phyloP scores from a whole-genome alignment of 169 alveolate species.

The Plasmodium vinckei region DNA sequence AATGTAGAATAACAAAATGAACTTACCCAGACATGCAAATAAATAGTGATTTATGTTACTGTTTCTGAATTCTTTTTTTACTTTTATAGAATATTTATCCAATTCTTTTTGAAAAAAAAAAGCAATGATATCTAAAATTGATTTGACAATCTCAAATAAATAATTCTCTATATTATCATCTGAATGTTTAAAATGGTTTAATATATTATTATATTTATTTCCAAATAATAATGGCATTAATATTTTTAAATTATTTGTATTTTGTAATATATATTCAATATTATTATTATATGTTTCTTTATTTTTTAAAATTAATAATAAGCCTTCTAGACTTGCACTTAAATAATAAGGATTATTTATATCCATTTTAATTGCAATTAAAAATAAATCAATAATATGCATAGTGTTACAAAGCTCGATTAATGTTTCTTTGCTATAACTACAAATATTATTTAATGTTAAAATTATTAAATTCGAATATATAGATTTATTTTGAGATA shows the following conservation, averaged over 20 bases:
- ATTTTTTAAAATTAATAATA: constrained; percentile 54
- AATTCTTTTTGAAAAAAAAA: constrained; percentile 40
- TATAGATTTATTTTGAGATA: constrained; percentile 25
- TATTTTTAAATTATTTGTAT: constrained; percentile 66
- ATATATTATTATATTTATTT: constrained; percentile 65
- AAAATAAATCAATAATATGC: constrained; percentile 41
- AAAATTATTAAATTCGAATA: constrained; percentile 29
- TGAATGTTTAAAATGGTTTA: background rate
- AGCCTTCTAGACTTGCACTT: constrained; percentile 58
- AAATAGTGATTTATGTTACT: constrained; percentile 50
- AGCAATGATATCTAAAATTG: constrained; percentile 26
- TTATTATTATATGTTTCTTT: constrained; percentile 58
- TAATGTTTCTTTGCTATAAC: constrained; percentile 9
- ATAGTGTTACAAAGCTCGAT: constrained; percentile 57
- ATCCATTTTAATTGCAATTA: constrained; percentile 67
- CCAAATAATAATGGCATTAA: constrained; percentile 69
- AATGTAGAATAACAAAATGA: background rate
- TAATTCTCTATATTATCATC: constrained; percentile 18
- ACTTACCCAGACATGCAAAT: constrained; percentile 67
- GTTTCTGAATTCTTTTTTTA: constrained; percentile 47
- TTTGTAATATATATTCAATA: constrained; percentile 61
- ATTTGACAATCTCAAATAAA: constrained; percentile 30
- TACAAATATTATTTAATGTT: constrained; percentile 51
- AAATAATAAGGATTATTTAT: constrained; percentile 48
- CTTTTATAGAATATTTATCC: constrained; percentile 42